A percentile compares a stretch with the other conserved stretches of the same genome.
phyloP scores from a whole-genome alignment of 129 eudicot genomes.

The Chrysanthemum lavandulifolium region DNA sequence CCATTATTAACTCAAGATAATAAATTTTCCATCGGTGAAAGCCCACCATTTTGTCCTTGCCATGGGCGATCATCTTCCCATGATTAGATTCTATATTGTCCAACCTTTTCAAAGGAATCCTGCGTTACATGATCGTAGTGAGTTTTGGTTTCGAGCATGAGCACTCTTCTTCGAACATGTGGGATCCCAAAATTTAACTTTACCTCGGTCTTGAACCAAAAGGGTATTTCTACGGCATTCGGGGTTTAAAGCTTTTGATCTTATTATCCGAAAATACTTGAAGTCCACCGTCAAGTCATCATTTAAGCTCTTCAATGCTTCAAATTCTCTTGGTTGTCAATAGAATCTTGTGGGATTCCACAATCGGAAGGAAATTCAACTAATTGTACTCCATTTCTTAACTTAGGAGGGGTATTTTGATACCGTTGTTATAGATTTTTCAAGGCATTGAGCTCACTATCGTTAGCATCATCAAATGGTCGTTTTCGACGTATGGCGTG shows the following conservation, averaged over 20 bases:
- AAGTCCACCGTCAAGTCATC: too few species aligned
- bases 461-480: too few species aligned
- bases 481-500: too few species aligned
- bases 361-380: background rate
- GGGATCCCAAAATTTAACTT: conserved; percentile 17
- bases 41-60: background rate
- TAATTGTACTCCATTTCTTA: background rate
- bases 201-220: background rate
- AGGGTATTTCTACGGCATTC: background rate
- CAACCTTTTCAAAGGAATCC: background rate
- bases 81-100: background rate
- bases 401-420: too few species aligned
- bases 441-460: too few species aligned
- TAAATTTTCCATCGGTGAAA: too few species aligned
- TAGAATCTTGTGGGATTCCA: background rate
- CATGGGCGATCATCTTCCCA: too few species aligned
- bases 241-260: background rate
- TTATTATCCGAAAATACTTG: background rate
- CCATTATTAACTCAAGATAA: too few species aligned
- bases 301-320: too few species aligned
- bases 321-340: background rate
- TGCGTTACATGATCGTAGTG: background rate
- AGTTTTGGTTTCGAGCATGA: conserved; percentile 4
- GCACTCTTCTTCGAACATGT: background rate
- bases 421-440: too few species aligned